Percentiles rank a stretch among this genome's conserved stretches.
phyloP scores from a whole-genome alignment of 768 basidiomycete genomes.

The Kwoniella sp. region DNA sequence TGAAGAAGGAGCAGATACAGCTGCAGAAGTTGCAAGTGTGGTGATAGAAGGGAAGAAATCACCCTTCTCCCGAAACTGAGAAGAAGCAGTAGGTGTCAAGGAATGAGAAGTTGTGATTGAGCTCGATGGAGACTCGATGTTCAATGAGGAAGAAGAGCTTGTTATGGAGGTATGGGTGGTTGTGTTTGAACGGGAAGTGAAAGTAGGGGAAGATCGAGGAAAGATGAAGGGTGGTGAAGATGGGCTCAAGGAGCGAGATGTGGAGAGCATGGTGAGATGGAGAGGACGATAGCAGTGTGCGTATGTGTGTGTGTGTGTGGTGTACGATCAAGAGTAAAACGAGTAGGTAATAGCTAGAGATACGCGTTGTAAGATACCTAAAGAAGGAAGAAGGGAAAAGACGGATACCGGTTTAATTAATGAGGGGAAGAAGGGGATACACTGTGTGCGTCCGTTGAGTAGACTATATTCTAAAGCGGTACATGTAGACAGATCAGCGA shows the following conservation, averaged over 20 bases:
- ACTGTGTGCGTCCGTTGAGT: background rate
- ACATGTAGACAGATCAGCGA: background rate
- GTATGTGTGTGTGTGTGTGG: background rate
- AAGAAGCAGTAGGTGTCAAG: constrained; percentile 3
- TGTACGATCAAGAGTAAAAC: background rate
- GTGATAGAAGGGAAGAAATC: background rate
- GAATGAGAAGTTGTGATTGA: background rate
- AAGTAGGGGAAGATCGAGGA: constrained; percentile 11
- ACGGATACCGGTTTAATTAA: background rate
- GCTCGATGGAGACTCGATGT: background rate
- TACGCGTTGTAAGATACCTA: background rate
- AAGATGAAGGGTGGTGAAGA: constrained; percentile 23
- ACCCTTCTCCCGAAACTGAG: background rate
- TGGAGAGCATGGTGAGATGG: background rate
- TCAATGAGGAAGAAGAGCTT: constrained; percentile 4
- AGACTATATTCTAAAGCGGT: background rate
- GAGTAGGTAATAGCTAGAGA: background rate
- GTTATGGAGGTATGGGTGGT: constrained; percentile 5
- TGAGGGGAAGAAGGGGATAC: background rate
- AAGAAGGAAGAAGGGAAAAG: background rate
- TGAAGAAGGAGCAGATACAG: no score
- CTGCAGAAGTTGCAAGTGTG: background rate
- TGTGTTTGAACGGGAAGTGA: constrained; percentile 5
- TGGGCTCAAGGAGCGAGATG: constrained; percentile 13
- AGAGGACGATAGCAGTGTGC: background rate